Conservation (phyloP, 2,329 filamentous ascomycete species). For the Keithomyces neogunnii region DNA sequence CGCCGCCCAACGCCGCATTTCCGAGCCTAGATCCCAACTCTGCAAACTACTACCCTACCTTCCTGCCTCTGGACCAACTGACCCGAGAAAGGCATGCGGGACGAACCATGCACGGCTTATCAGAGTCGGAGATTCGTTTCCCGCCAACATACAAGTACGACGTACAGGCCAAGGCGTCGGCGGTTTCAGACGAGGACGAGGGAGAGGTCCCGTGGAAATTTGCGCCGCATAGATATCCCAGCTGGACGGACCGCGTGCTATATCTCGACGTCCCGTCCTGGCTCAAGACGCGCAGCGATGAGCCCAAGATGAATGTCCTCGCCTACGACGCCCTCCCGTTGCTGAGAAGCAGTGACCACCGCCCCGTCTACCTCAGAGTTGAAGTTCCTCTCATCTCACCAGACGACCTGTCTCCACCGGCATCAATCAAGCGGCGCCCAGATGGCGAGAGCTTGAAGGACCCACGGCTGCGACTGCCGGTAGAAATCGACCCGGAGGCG, state of each 20-base stretch:
- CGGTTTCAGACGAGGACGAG: constrained; percentile 17
- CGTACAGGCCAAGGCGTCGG: constrained; percentile 18
- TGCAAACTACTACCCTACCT: constrained; percentile 52
- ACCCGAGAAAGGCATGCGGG: constrained; percentile 59
- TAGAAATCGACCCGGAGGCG: constrained; percentile 44
- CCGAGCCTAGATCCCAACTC: constrained; percentile 50
- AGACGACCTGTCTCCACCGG: constrained; percentile 28
- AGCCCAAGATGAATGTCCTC: constrained; percentile 37
- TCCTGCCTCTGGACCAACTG: constrained; percentile 73
- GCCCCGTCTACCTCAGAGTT: constrained; percentile 67
- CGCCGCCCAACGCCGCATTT: constrained; percentile 52
- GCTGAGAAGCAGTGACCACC: constrained; percentile 78
- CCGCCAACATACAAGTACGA: constrained; percentile 92
- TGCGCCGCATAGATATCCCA: constrained; percentile 76
- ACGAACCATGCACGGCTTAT: constrained; percentile 68
- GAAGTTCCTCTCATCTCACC: constrained; percentile 51
- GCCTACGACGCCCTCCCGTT: constrained; percentile 71
- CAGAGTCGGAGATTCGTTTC: constrained; percentile 67
- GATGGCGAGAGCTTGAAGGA: constrained; percentile 21
- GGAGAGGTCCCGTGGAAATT: constrained; percentile 54
- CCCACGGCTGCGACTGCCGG: constrained; percentile 37
- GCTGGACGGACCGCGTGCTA: constrained; percentile 88
- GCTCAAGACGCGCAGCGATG: constrained; percentile 25
- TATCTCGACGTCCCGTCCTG: constrained; percentile 58
- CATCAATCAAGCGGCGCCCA: constrained; percentile 5